Evolutionary conservation across 495 filamentous ascomycete genomes (phyloP), one percentile per base, ranked within the genome.

Genomic region (Annulohypoxylon moriforme): DNA sequence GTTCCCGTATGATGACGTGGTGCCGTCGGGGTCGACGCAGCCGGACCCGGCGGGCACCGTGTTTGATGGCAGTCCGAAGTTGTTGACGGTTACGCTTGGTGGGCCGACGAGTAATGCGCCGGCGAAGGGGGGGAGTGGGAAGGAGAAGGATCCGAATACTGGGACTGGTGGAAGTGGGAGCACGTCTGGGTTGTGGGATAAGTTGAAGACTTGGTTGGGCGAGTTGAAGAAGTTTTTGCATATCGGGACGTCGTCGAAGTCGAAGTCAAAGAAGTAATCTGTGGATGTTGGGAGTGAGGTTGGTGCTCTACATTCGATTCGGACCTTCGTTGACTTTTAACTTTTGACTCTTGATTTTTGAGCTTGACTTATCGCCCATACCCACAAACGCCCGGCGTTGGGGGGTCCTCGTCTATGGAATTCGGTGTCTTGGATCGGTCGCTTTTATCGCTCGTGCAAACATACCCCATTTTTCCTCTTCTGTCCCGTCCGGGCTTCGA

Each of bases 1-100:
- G 1, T 93, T 93, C 72, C 91, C 92, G 0, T 94, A 93, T 74
- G 91, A 94, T 74, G 92, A 94, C 77, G 92, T 93, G 3, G 83
- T 84, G 20, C 85, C 89, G 0, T 78, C 79, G 16, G 85, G 83
- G 57, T 86, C 83, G 0, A 68, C 76, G 13, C 75, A 53, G 8
- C 74, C 76, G 3, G 87, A 93, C 78, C 88, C 90, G 68, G 87
- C 86, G 31, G 92, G 92, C 2, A 86, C 84, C 52, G 86, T 93
- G n/a, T 85, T 75, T 60, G 88, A 88, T 75, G 75, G 76, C 3
- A 85, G 78, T 52, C 91, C 91, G 2, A 62, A 76, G 61, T 68
- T 89, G 42, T 84, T 92, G 61, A 88, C 86, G 0, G 84, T 94
- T 11, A 83, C 86, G 22, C 80, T 94, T 33, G 90, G 91, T 10